Evolutionary conservation across 768 basidiomycete genomes (phyloP), one percentile per base, ranked within the genome.

Genomic region (Austroboletus festivus): DNA sequence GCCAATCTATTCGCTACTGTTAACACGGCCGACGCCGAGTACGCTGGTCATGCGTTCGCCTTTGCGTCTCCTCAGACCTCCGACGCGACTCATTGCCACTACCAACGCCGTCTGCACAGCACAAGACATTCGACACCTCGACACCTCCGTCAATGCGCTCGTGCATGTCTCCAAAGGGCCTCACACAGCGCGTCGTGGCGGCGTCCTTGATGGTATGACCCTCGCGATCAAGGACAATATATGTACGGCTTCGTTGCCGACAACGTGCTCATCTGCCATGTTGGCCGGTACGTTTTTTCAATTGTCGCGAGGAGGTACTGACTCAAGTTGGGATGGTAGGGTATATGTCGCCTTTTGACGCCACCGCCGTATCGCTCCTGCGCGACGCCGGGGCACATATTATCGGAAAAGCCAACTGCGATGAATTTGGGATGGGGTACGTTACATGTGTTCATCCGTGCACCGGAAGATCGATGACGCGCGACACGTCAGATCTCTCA

Each of bases 351-450:
- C 90, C 91, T 0, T 92, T 87, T 61, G 87, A 92, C 63, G 90
- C 95, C 42, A 95, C 92, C 1, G 88, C 87, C 6, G 89, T 96
- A 0, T 51, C 68, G 4, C 68, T 83, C 10, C 68, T 98, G 3
- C 72, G 74, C 1, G 52, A 71, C 1, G 59, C 58, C 0, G 93
- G 92, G 0, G 92, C 85, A 0, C 67, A 80, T 16, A 76, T 97
- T 11, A 60, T 87, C 2, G 95, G 93, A 1, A 96, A 96, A 69
- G 85, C 93, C 1, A 94, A 95, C 62, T 91, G 92, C 65, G 95
- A 99, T 63, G 94, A 98, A 68, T 98, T 98, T 68, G 95, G 95
- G 1, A 98, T 98, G 95, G 95, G 95, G 86, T 93, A 49, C 18
- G 82, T 68, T 34, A 26, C 9, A 4, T 26, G 7, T 15, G 9